Evolutionary conservation across 306 rosid genomes (phyloP), one percentile per base, ranked within the genome.

Genomic region (Cucumis hystrix): DNA sequence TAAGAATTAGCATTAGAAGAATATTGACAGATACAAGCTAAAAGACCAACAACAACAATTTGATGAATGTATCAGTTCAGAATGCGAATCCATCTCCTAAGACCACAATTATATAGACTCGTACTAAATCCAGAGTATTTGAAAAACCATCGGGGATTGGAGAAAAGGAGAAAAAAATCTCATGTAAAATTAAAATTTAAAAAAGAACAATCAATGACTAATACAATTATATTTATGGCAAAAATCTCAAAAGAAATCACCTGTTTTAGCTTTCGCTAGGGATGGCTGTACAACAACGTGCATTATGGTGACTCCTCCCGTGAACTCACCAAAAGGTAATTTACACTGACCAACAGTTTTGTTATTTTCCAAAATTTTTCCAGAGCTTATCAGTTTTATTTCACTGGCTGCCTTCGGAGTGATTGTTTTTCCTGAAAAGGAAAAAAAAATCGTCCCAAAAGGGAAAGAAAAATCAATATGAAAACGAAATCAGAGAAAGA

Each of bases 331-430:
- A 78, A 92, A 89, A 13, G 97, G 99, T 51, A 80, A 85, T 89
- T 87, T 92, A 89, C 97, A 95, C 79, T 95, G 97, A 73, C 96
- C 96, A 37, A 92, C 97, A 76, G 96, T 90, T 87, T 89, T 95
- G 97, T 83, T 90, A 93, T 92, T 95, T 84, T 92, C 99, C 97
- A 92, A 91, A 72, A 95, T 88, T 83, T 91, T 95, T 71, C 99
- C 99, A 73, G 91, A 89, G 82, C 85, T 86, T 83, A 95, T 95
- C 82, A 95, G 88, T 84, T 95, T 95, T 84, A 95, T 92, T 83
- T 95, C 99, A 86, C 80, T 92, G n/a, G 96, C 97, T 47, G 91
- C 83, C 96, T 95, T 95, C n/a, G 99, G 99, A 43, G 75, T 45
- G 74, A 92, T 82, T 15, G 93, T 79, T 86, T 95, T 92, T 61